Conservation (phyloP, 2,329 filamentous ascomycete genomes). For the Allantophomopsis lycopodina region DNA sequence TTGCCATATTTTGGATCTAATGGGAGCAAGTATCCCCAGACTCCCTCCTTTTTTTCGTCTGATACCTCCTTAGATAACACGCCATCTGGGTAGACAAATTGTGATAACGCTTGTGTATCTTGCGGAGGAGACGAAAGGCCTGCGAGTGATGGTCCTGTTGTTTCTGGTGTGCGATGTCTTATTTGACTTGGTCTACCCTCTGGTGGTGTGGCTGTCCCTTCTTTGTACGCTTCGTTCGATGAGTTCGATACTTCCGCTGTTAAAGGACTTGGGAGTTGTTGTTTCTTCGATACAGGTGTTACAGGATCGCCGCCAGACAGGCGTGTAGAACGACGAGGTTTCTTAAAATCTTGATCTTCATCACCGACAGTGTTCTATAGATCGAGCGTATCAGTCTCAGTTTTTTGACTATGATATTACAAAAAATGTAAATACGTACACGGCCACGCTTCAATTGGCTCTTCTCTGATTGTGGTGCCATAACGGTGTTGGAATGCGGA, state of each 20-base stretch:
- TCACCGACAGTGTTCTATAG: slow-evolving; percentile 11
- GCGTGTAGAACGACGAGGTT: slow-evolving; percentile 67
- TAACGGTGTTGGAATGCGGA: slow-evolving; percentile 1
- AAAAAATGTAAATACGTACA: slow-evolving; percentile 35
- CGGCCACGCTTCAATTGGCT: slow-evolving; percentile 74
- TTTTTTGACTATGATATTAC: slow-evolving; percentile 9
- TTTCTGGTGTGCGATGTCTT: slow-evolving; percentile 25
- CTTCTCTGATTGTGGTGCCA: slow-evolving; percentile 50
- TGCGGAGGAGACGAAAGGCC: slow-evolving; percentile 46
- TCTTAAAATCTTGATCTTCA: slow-evolving; percentile 42
- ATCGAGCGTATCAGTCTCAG: slow-evolving; percentile 9
- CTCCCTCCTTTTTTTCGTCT: slow-evolving; percentile 60
- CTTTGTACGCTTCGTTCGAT: slow-evolving; percentile 44
- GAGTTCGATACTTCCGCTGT: slow-evolving; percentile 51
- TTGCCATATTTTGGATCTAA: slow-evolving; percentile 58
- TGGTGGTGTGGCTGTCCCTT: slow-evolving; percentile 58
- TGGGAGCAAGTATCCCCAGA: slow-evolving; percentile 92
- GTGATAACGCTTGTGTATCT: slow-evolving; percentile 69
- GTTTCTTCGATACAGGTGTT: slow-evolving; percentile 46
- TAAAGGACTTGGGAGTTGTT: slow-evolving; percentile 69
- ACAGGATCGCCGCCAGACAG: slow-evolving; percentile 38
- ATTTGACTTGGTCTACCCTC: slow-evolving; percentile 41
- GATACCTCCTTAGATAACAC: slow-evolving; percentile 70
- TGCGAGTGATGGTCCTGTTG: slow-evolving; percentile 3
- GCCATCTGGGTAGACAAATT: slow-evolving; percentile 61